phyloP scores from a whole-genome alignment of 2,329 filamentous ascomycete species.

The Cordyceps tenuipes region DNA sequence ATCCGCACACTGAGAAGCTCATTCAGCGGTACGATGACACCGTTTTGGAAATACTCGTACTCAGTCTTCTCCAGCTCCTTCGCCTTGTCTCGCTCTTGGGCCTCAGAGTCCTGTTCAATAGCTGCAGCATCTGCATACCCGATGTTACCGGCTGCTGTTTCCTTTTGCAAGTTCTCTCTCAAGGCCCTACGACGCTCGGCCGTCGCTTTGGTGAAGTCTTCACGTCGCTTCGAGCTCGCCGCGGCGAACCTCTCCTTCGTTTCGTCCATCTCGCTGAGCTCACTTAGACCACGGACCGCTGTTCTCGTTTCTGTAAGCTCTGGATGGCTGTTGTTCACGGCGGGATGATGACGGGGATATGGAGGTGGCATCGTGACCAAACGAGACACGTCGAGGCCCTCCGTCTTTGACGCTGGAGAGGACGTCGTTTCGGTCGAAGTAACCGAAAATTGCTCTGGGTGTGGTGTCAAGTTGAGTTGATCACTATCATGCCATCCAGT shows the following conservation, averaged over 20 bases:
- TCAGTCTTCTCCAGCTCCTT: slow-evolving; percentile 69
- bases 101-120: slow-evolving; percentile 67
- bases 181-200: slow-evolving; percentile 54
- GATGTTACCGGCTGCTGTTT: slow-evolving; percentile 70
- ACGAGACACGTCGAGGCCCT: slow-evolving; percentile 73
- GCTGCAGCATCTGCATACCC: slow-evolving; percentile 75
- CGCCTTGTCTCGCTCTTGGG: slow-evolving; percentile 59
- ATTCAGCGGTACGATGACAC: slow-evolving; percentile 77
- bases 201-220: slow-evolving; percentile 44
- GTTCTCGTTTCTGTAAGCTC: slow-evolving; percentile 71
- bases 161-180: slow-evolving; percentile 65
- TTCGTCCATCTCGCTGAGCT: slow-evolving; percentile 62
- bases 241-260: slow-evolving; percentile 55
- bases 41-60: slow-evolving; percentile 76
- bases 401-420: slow-evolving; percentile 38
- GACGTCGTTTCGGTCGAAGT: slow-evolving; percentile 32
- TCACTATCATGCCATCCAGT: slow-evolving; percentile 44
- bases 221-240: slow-evolving; percentile 49
- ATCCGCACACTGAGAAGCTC: slow-evolving; percentile 71
- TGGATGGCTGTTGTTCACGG: slow-evolving; percentile 92
- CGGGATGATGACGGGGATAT: slow-evolving; percentile 89
- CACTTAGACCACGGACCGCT: slow-evolving; percentile 63
- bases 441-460: slow-evolving; percentile 33
- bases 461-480: slow-evolving; percentile 33
- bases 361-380: slow-evolving; percentile 89